A percentile compares a stretch with the other conserved stretches of the same genome.
phyloP scores from a whole-genome alignment of 2,329 filamentous ascomycete genomes.

The Plectosphaerella cucumerina region DNA sequence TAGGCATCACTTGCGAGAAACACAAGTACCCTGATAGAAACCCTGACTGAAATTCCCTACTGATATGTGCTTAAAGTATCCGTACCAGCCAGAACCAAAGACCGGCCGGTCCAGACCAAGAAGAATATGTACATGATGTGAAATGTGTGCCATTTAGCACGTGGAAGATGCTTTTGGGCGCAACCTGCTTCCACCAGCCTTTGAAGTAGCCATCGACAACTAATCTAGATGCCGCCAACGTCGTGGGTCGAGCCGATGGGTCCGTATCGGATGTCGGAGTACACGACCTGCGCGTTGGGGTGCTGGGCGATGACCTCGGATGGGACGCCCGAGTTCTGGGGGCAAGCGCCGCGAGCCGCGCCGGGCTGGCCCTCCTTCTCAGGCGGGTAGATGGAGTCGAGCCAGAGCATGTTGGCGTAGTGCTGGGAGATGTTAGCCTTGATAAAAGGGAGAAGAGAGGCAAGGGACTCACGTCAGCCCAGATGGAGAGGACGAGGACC shows the following conservation, averaged over 20 bases:
- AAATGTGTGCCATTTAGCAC: background rate
- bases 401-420: constrained; percentile 63
- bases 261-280: constrained; percentile 43
- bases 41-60: too few relatives aligned
- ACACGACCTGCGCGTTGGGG: constrained; percentile 31
- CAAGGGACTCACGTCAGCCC: constrained; percentile 43
- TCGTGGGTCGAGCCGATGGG: constrained; percentile 34
- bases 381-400: constrained; percentile 56
- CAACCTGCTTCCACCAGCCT: background rate
- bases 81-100: too few relatives aligned
- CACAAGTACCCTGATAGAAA: too few relatives aligned
- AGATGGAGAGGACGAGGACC: constrained; percentile 59
- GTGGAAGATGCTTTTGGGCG: background rate
- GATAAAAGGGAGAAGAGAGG: background rate
- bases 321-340: constrained; percentile 18
- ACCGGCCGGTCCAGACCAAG: background rate
- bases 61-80: too few relatives aligned
- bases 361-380: constrained; percentile 19
- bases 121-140: background rate
- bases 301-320: constrained; percentile 11
- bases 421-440: constrained; percentile 25
- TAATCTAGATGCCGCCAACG: background rate
- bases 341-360: constrained; percentile 17
- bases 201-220: too few relatives aligned
- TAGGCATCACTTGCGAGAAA: too few relatives aligned